A percentile compares a stretch with the other conserved stretches of the same genome.
Conservation (phyloP, 2,329 filamentous ascomycete species). For the Xylariales sp. region DNA sequence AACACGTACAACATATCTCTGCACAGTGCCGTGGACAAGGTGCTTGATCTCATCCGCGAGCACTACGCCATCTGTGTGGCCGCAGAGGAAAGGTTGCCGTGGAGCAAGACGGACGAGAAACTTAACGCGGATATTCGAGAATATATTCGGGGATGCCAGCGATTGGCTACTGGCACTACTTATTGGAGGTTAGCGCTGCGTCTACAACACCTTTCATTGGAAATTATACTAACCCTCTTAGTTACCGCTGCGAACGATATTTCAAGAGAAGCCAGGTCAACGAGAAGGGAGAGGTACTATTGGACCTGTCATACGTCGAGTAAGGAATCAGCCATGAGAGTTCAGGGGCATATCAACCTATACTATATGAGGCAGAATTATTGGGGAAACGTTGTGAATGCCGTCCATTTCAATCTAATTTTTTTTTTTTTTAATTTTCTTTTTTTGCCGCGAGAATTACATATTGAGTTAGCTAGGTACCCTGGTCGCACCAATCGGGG, state of each 20-base stretch:
- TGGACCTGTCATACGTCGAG: conserved; percentile 43
- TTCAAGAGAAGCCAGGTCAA: conserved; percentile 44
- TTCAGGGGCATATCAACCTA: background rate
- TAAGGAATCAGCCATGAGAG: conserved; percentile 11
- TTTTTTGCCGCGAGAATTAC: background rate
- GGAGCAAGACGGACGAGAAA: conserved; percentile 46
- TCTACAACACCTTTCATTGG: background rate
- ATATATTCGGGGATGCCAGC: conserved; percentile 45
- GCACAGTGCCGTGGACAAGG: conserved; percentile 40
- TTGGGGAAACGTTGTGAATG: background rate
- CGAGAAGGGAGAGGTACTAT: conserved; percentile 42
- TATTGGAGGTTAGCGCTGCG: conserved; percentile 45
- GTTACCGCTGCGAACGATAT: conserved; percentile 47
- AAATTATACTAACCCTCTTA: conserved; percentile 31
- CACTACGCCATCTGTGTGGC: conserved; percentile 46
- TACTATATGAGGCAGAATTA: background rate
- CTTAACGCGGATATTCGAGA: conserved; percentile 45
- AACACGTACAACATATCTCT: conserved; percentile 45
- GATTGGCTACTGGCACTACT: conserved; percentile 46
- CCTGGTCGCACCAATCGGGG: background rate
- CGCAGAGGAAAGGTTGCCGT: conserved; percentile 47
- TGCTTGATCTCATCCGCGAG: conserved; percentile 46
- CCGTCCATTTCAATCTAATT: background rate
- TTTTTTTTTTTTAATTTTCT: background rate
- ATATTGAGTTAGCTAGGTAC: background rate